A percentile compares a stretch with the other conserved stretches of the same genome.
Evolutionary conservation across 2,329 filamentous ascomycete species (phyloP).

Genomic region (Myrmaecium sp.): DNA sequence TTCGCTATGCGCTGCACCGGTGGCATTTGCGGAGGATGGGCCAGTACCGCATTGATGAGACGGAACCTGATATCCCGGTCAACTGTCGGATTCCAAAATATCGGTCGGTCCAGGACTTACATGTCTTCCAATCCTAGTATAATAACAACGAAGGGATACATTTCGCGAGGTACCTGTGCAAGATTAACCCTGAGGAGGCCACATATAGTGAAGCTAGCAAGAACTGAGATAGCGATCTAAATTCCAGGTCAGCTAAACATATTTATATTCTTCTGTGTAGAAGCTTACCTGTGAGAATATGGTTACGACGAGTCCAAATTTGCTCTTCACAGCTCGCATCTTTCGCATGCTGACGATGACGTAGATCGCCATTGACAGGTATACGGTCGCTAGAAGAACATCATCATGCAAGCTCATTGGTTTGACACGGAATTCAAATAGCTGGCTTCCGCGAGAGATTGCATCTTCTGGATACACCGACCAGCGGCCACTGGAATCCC

Average conservation of each 20-base stretch:
- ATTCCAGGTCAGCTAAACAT: conserved; percentile 2
- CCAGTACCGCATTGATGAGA: conserved; percentile 60
- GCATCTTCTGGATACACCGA: conserved; percentile 47
- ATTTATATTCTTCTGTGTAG: not conserved
- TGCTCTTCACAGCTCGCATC: conserved; percentile 58
- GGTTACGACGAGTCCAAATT: conserved; percentile 53
- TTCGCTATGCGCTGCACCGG: conserved; percentile 54
- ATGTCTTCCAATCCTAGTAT: conserved; percentile 66
- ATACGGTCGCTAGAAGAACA: conserved; percentile 45
- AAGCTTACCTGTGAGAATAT: conserved; percentile 42
- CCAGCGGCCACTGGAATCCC: conserved; percentile 38
- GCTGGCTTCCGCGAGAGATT: conserved; percentile 35
- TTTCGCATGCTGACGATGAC: conserved; percentile 51
- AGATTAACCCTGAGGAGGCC: conserved; percentile 60
- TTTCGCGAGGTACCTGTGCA: conserved; percentile 54
- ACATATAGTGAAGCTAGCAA: conserved; percentile 67
- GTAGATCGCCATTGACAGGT: conserved; percentile 46
- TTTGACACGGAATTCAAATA: conserved; percentile 66
- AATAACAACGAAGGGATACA: conserved; percentile 61
- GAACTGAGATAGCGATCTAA: conserved; percentile 48
- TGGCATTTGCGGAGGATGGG: conserved; percentile 50
- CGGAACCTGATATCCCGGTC: conserved; percentile 35
- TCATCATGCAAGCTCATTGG: conserved; percentile 54
- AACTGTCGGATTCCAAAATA: no score
- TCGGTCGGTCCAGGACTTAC: conserved; percentile 12